These are phyloP conservation scores for Sesbania bispinosa DNA, from an alignment of 306 rosid species.

Conservation along the genomic window DNA sequence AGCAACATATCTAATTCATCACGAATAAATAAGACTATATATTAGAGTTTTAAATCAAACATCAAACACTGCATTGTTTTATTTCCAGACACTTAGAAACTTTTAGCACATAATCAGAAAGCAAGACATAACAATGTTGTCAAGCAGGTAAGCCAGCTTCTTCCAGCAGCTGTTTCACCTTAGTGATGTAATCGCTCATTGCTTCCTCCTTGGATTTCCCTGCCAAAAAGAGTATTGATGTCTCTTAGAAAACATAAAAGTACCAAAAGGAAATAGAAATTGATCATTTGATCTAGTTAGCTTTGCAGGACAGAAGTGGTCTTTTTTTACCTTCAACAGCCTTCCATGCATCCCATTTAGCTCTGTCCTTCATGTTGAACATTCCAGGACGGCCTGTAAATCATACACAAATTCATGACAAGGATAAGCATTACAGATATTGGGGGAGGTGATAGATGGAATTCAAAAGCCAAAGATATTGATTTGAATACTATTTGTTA, in stretches of 20 bases:
- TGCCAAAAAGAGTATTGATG: conserved; percentile 26
- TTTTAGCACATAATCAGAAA: conserved; percentile 23
- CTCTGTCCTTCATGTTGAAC: conserved; percentile 79
- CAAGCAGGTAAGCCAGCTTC: conserved; percentile 54
- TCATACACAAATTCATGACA: conserved; percentile 21
- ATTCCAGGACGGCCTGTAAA: conserved; percentile 89
- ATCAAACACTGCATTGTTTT: conserved; percentile 28
- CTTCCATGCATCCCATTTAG: conserved; percentile 99
- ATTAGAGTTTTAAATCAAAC: conserved; percentile 23
- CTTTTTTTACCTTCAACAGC: conserved; percentile 71
- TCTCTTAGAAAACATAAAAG: background rate
- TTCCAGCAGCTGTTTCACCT: conserved; percentile 92
- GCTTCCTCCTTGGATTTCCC: conserved; percentile 90
- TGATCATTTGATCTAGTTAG: background rate
- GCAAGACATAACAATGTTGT: conserved; percentile 18
- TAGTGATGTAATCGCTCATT: conserved; percentile 78
- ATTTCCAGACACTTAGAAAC: conserved; percentile 23
- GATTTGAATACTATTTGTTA: conserved; percentile 3
- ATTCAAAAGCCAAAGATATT: background rate
- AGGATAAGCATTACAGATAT: background rate
- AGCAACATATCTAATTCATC: conserved; percentile 23
- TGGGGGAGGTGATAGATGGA: background rate
- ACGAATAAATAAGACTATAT: conserved; percentile 6
- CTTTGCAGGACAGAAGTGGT: background rate
- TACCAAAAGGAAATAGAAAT: background rate